phyloP scores from a whole-genome alignment of 495 filamentous ascomycete species.

The Xylaria scruposa region DNA sequence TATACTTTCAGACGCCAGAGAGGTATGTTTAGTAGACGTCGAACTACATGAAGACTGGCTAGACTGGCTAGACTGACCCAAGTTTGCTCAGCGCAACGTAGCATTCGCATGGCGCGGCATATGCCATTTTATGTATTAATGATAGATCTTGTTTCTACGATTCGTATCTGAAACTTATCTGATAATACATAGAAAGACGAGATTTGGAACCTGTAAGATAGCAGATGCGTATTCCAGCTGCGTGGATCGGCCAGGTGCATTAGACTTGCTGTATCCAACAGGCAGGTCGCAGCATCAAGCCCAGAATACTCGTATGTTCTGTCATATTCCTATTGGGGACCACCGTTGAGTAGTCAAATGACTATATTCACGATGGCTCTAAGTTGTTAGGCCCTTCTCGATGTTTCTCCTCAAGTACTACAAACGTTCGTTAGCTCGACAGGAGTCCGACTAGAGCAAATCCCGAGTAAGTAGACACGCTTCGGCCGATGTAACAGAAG shows the following conservation, averaged over 20 bases:
- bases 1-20: constrained; percentile 11
- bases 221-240: constrained; percentile 7
- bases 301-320: constrained; percentile 17
- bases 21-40: constrained; percentile 21
- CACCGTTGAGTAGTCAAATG: constrained; percentile 6
- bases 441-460: not conserved
- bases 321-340: not conserved
- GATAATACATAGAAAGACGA: not conserved
- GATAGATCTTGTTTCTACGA: constrained; percentile 16
- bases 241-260: constrained; percentile 18
- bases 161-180: constrained; percentile 5
- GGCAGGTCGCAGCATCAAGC: constrained; percentile 10
- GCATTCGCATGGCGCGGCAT: constrained; percentile 28
- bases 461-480: not conserved
- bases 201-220: constrained; percentile 15
- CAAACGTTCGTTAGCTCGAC: constrained; percentile 7
- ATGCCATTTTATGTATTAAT: constrained; percentile 7
- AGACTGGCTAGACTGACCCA: not conserved
- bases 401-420: not conserved
- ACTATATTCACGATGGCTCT: not conserved
- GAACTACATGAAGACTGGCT: constrained; percentile 7
- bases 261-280: constrained; percentile 12
- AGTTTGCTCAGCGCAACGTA: constrained; percentile 26
- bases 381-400: constrained; percentile 4
- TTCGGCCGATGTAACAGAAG: not conserved